Percentiles rank a stretch among this genome's conserved stretches.
These are phyloP conservation scores for Striga asiatica DNA, from an alignment of 257 asterid species.

Conservation along the genomic window DNA sequence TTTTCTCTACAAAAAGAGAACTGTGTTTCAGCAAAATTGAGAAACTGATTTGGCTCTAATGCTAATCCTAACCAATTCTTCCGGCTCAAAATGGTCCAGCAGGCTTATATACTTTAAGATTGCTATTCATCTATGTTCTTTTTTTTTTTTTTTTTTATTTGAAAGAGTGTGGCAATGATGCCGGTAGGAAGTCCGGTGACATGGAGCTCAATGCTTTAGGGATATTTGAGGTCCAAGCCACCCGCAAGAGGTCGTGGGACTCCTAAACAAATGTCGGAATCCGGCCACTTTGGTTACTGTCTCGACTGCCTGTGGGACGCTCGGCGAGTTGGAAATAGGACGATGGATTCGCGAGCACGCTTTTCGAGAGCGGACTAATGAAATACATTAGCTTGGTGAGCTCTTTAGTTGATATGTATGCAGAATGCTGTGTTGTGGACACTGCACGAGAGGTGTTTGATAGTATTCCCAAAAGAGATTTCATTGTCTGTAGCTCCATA, in stretches of 20 bases:
- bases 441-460: conserved; percentile 31
- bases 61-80: too few species aligned
- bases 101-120: too few species aligned
- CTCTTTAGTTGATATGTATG: conserved; percentile 35
- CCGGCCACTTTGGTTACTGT: conserved; percentile 26
- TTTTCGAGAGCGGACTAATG: conserved; percentile 21
- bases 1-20: too few species aligned
- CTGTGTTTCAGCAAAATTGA: too few species aligned
- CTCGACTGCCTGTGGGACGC: conserved; percentile 37
- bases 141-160: too few species aligned
- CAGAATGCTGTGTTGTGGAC: conserved; percentile 30
- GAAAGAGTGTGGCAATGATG: too few species aligned
- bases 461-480: conserved; percentile 21
- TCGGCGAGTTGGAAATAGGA: conserved; percentile 34
- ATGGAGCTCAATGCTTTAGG: conserved; percentile 39
- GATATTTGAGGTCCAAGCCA: conserved; percentile 23
- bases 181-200: conserved; percentile 19
- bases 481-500: conserved; percentile 44
- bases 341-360: conserved; percentile 27
- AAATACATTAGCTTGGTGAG: conserved; percentile 21
- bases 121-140: too few species aligned
- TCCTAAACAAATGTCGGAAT: conserved; percentile 21
- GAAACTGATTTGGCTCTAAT: too few species aligned
- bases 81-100: too few species aligned
- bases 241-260: conserved; percentile 24